Base-by-base conservation (phyloP, 2,329 filamentous ascomycete species). In the Fusarium pilosicola region DNA sequence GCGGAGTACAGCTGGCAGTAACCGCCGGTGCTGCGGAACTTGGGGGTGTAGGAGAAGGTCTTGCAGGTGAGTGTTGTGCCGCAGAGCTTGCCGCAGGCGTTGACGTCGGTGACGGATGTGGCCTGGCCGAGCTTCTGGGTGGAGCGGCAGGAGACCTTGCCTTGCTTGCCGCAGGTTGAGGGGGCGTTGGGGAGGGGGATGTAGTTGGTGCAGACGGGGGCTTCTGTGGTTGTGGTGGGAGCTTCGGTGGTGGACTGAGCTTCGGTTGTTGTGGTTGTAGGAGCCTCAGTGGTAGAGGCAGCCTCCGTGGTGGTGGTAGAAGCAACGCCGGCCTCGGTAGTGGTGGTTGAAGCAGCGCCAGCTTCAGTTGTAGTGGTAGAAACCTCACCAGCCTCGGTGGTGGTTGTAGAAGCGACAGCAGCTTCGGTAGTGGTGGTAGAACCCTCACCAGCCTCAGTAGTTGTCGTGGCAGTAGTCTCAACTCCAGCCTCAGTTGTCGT, bases 161-260 rank as follows among this genome's bases (percentile, higher is more conserved):
- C 68, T 30, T 71, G 42, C 54, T 70, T 32, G 8, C 68, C 68
- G 26, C 68, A 71, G 39, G 32, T 61, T 20, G 49, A n/a, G 38
- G 68, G 68, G 0, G 55, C 45, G 36, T 65, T 34, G 18, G 59
- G 30, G 26, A 59, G 26, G 22, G 59, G 45, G 3, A 65, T 34
- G 52, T 65, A 70, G 45, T 42, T 54, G 13, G 65, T 70, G 67
- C 67, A 70, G 41, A 70, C 45, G 13, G 67, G 58, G 9, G 67
- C 65, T 28, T 20, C 42, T 1, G 60, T 34, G 41, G 60, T 63
- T 24, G 60, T 62, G 24, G 59, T 62, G 32, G 60, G 26, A 22
- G 58, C 64, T 17, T 67, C 65, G 3, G 52, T 68, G 8, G 65
- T 61, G 7, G 58, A 52, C 36, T 28, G n/a, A 42, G 46, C 58